Base-by-base conservation (phyloP, 2,329 filamentous ascomycete genomes). In the Didymosphaeria variabile region DNA sequence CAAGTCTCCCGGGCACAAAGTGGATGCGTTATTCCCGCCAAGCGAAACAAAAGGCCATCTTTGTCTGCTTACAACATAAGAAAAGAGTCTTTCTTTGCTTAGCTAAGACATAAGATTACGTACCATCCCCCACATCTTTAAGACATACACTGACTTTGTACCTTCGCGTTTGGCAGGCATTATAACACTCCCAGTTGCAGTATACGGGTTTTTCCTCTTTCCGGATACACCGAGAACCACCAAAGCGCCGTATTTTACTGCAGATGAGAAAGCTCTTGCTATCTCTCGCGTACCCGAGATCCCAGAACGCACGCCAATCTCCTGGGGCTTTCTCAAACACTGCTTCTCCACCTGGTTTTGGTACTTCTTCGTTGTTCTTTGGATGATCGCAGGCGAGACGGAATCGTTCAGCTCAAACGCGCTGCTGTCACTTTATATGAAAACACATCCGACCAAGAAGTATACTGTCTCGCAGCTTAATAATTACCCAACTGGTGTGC, bases 331-430 rank as follows among this genome's bases (percentile, higher is more conserved):
- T 65, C 66, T 83, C 26, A 86, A 83, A 63, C 83, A 82, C 47
- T 83, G 89, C 17, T 80, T 90, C 10, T 78, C 79, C 0, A 88
- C 86, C 0, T 88, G 85, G 84, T 85, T 88, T 68, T 90, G 86
- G 83, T 90, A 87, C 80, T 88, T 87, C 0, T 91, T 91, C 66
- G 84, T 87, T 1, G 70, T 86, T 5, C 84, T 91, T 0, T 91
- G 89, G 88, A 85, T 90, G 64, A 87, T 92, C 44, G 89, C 89
- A 0, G 88, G 89, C 32, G 88, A 91, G 71, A 89, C 88, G 0
- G 90, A 93, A 72, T 90, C 88, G 0, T 92, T 91, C 74, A 87
- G 85, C 55, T 83, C 85, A 21, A 91, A 92, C 73, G 80, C 86
- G 0, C 80, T 91, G 1, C 68, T 86, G 0, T 77, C 81, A 0